Conservation (phyloP, 1,284 basidiomycete genomes). For the Stygiomarasmius scandens region DNA sequence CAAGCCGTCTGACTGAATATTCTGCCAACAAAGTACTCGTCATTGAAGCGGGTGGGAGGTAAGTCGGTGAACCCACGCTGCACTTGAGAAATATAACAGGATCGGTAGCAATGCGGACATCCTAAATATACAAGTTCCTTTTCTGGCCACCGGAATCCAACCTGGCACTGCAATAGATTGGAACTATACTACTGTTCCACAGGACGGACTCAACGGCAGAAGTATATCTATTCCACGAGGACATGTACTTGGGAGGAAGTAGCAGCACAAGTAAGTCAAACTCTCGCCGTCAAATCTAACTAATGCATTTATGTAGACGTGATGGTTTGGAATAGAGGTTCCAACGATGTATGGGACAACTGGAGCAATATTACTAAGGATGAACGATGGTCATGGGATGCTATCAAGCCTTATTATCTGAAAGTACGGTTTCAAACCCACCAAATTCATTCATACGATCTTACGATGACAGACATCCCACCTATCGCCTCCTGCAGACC, state of each 20-base stretch:
- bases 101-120: not conserved
- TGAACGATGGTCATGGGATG: constrained; percentile 32
- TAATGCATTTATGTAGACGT: constrained; percentile 19
- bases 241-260: constrained; percentile 10
- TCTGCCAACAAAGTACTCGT: not conserved
- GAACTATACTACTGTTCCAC: constrained; percentile 13
- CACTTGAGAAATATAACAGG: no score
- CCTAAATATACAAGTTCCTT: not conserved
- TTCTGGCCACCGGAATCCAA: not conserved
- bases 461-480: constrained; percentile 10
- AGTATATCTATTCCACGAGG: constrained; percentile 10
- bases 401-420: constrained; percentile 21
- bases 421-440: constrained; percentile 22
- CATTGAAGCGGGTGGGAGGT: not conserved
- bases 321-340: constrained; percentile 31
- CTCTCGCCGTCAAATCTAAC: not conserved
- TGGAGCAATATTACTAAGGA: constrained; percentile 28
- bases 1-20: not conserved
- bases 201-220: constrained; percentile 5
- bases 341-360: constrained; percentile 30
- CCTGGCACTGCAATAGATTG: not conserved
- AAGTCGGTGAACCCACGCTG: no score
- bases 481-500: constrained; percentile 22
- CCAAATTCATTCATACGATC: not conserved
- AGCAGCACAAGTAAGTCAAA: constrained; percentile 12